phyloP scores from a whole-genome alignment of 768 basidiomycete species.

The Sistotremastrum suecicum region DNA sequence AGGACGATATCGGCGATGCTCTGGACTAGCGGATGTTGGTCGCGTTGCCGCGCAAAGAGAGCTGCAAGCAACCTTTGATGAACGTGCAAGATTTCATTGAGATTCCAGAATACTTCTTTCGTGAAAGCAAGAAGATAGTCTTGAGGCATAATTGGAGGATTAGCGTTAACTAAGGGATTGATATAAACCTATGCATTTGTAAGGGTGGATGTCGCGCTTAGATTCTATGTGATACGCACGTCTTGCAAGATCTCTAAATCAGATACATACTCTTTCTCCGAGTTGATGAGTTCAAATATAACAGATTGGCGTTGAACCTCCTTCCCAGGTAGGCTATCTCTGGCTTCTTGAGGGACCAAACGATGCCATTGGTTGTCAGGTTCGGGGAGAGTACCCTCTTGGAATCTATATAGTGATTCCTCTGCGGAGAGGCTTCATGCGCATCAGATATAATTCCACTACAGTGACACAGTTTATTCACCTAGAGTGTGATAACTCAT shows the following conservation, averaged over 20 bases:
- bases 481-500: constrained; percentile 3
- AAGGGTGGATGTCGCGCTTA: constrained; percentile 1
- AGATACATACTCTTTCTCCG: constrained; percentile 76
- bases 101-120: constrained; percentile 72
- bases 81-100: constrained; percentile 48
- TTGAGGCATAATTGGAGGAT: constrained; percentile 51
- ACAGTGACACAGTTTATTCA: not conserved
- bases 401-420: constrained; percentile 53
- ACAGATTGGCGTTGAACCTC: constrained; percentile 79
- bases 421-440: constrained; percentile 19
- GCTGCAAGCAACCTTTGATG: constrained; percentile 56
- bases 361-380: constrained; percentile 75
- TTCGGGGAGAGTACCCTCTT: constrained; percentile 46
- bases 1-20: constrained; percentile 79
- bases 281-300: constrained; percentile 82
- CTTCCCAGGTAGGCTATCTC: constrained; percentile 52
- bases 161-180: constrained; percentile 39
- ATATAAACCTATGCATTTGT: constrained; percentile 48
- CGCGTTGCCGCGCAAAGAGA: constrained; percentile 68
- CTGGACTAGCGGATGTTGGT: constrained; percentile 73
- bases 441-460: not conserved
- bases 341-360: constrained; percentile 59
- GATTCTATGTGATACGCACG: constrained; percentile 22
- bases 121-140: constrained; percentile 52
- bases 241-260: constrained; percentile 63